Conservation (phyloP, 2,329 filamentous ascomycete genomes). For the Trichoderma polysporum region DNA sequence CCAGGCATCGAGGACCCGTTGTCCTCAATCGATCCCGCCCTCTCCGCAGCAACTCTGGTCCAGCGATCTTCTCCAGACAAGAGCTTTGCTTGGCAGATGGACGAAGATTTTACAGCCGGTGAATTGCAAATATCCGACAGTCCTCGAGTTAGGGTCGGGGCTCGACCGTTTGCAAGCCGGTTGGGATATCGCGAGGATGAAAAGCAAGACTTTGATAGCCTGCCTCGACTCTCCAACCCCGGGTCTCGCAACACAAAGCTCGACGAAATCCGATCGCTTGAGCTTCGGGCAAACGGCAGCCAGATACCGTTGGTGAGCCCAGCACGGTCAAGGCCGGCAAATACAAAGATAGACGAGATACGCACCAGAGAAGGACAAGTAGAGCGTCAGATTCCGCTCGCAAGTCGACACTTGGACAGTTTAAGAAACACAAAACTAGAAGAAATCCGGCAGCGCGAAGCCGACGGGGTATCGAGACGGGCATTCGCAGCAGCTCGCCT, state of each 20-base stretch:
- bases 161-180: conserved; percentile 38
- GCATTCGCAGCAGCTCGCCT: conserved; percentile 50
- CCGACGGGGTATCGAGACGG: conserved; percentile 45
- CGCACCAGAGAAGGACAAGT: conserved; percentile 35
- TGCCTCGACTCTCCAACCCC: conserved; percentile 30
- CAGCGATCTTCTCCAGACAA: conserved; percentile 45
- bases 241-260: conserved; percentile 43
- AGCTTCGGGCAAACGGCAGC: conserved; percentile 38
- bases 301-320: conserved; percentile 22
- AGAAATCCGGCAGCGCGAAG: conserved; percentile 47
- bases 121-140: conserved; percentile 57
- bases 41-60: neutral
- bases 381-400: conserved; percentile 35
- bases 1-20: conserved; percentile 42
- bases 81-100: conserved; percentile 56
- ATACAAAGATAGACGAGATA: conserved; percentile 40
- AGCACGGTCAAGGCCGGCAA: conserved; percentile 26
- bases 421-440: conserved; percentile 49
- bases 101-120: conserved; percentile 57
- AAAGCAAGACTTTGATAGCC: conserved; percentile 30
- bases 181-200: conserved; percentile 34
- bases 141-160: conserved; percentile 47
- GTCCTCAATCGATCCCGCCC: conserved; percentile 34
- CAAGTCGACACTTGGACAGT: conserved; percentile 31
- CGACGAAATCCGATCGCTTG: conserved; percentile 46